Conservation (phyloP, 73 alveolate species). For the Strombidium stylifer region DNA sequence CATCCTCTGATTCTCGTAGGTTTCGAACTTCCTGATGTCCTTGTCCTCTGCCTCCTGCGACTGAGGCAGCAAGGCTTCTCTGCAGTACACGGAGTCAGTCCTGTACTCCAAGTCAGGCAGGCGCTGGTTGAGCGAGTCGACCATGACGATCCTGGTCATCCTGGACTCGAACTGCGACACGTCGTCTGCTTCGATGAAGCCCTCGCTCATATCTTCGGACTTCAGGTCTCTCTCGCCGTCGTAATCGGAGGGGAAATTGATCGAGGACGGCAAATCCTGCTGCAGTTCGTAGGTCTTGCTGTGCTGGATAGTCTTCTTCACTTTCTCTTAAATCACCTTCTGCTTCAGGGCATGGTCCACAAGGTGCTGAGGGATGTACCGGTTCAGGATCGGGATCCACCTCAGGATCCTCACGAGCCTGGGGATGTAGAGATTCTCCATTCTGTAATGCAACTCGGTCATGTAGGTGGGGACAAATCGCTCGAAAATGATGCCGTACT, state of each 20-base stretch:
- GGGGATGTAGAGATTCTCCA: not conserved
- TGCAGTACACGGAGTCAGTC: not conserved
- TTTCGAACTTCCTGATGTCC: conserved; percentile 1
- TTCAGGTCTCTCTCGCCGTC: too few species aligned
- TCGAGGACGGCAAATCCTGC: too few species aligned
- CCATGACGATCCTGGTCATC: not conserved
- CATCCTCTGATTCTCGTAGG: conserved; percentile 36
- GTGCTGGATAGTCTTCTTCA: too few species aligned
- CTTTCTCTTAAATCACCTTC: too few species aligned
- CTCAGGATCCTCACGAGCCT: not conserved
- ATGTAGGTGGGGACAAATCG: not conserved
- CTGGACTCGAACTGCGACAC: not conserved
- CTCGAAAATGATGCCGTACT: too few species aligned
- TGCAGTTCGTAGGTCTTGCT: too few species aligned
- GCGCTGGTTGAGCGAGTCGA: not conserved
- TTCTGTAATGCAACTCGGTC: not conserved
- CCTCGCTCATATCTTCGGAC: not conserved
- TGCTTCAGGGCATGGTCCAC: not conserved
- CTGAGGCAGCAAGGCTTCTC: not conserved
- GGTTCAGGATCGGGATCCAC: not conserved
- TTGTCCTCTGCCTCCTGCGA: not conserved
- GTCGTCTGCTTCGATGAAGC: not conserved
- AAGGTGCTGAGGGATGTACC: not conserved
- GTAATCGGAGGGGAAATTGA: too few species aligned
- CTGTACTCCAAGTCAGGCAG: not conserved